Evolutionary conservation across 331 rosid species (phyloP).

Genomic region (Quercus lobata): DNA sequence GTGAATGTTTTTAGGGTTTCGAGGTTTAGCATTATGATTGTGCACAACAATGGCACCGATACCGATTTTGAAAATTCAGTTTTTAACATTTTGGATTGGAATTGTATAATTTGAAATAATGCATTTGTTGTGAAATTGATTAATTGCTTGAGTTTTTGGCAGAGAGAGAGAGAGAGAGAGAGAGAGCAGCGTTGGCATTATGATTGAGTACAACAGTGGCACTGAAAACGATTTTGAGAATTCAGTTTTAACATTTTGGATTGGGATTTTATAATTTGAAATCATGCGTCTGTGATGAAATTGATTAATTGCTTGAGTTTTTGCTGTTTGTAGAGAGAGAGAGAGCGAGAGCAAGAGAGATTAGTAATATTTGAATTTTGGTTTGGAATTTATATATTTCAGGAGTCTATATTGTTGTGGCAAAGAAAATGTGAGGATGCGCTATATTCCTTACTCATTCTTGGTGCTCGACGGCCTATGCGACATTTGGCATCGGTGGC

Average conservation of each 20-base stretch:
- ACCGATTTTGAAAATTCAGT: not conserved
- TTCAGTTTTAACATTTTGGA: not conserved
- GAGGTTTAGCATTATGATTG: no score
- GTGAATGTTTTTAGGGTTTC: not conserved
- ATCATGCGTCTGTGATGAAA: not conserved
- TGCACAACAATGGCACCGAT: not conserved
- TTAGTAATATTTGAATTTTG: not conserved
- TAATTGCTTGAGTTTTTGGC: not conserved
- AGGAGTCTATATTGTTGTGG: slow-evolving; percentile 89
- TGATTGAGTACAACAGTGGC: not conserved
- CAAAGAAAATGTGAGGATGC: slow-evolving; percentile 99
- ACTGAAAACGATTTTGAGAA: not conserved
- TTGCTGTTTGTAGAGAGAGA: not conserved
- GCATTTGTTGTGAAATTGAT: not conserved
- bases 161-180: not conserved
- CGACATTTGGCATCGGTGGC: slow-evolving; percentile 95
- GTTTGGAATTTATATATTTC: slow-evolving; percentile 20
- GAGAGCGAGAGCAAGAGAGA: no score
- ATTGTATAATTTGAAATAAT: not conserved
- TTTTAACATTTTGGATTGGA: not conserved
- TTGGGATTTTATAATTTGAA: not conserved
- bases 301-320: not conserved
- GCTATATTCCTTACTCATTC: slow-evolving; percentile 66
- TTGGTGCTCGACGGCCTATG: slow-evolving; percentile 95
- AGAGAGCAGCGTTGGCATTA: no score